phyloP scores from a whole-genome alignment of 805 yeast species.

The Candida coquimbonensis region DNA sequence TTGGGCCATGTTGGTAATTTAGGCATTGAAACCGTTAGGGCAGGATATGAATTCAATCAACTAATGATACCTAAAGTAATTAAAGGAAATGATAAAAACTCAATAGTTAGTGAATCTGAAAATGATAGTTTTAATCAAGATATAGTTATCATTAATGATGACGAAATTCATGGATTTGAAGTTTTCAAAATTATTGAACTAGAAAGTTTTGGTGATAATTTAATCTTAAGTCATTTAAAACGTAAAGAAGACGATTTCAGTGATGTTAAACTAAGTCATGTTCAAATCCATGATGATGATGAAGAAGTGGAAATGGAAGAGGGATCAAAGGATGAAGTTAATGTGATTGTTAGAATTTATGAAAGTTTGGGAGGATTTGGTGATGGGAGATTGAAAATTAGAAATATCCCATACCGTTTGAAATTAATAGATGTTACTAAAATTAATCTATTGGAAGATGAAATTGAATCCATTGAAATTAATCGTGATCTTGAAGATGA shows the following conservation, averaged over 20 bases:
- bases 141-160: not conserved
- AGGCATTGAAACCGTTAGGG: constrained; percentile 55
- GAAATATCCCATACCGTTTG: constrained; percentile 24
- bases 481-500: not conserved
- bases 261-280: constrained; percentile 2
- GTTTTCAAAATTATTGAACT: not conserved
- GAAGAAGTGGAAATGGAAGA: not conserved
- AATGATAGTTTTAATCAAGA: not conserved
- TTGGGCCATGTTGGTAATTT: constrained; percentile 54
- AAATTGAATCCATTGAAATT: constrained; percentile 22
- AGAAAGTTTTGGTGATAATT: constrained; percentile 40
- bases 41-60: constrained; percentile 78
- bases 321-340: constrained; percentile 34
- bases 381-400: constrained; percentile 42
- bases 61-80: not conserved
- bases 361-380: constrained; percentile 84
- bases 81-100: not conserved
- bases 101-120: not conserved
- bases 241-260: constrained; percentile 80
- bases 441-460: constrained; percentile 35
- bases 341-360: constrained; percentile 68
- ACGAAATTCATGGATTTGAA: not conserved
- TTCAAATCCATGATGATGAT: too few species aligned
- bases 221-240: constrained; percentile 72
- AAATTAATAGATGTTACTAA: constrained; percentile 23